Evolutionary conservation across 1,284 basidiomycete species (phyloP), one percentile per base, ranked within the genome.

Genomic region (Ganoderma lucidum): DNA sequence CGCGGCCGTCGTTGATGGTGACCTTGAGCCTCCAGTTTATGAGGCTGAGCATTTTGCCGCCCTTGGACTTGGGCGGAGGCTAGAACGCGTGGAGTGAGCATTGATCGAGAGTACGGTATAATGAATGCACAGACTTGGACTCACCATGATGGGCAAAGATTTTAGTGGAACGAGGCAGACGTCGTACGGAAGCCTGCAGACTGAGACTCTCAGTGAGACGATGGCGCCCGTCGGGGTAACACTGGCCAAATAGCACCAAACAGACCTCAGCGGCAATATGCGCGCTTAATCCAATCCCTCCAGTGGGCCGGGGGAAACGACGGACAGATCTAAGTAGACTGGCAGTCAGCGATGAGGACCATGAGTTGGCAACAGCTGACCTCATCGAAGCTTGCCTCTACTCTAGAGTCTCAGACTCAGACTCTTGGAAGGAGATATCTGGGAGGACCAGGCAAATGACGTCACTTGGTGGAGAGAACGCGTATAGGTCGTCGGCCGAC

Each of bases 21-120:
- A 99, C 93, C 84, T 96, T 97, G 76, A 99, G 89, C 80, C 97
- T 89, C 93, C 97, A 99, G 85, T 99, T 97, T 86, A 99, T 92
- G 83, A 99, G 93, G 80, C 92, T 86, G 83, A 98, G 92, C 96
- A 99, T 98, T 87, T 97, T 97, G 82, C 96, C 96, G 81, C 96
- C 95, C 85, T 97, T 97, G 65, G 95, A 94, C 89, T 97, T 97
- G 76, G 96, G 95, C 73, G 94, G 94, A 86, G 93, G 92, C 93
- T 95, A 55, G 9, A 51, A 51, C 15, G 30, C 30, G 44, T 12
- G 6, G 3, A 10, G 19, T 62, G 23, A 68, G 61, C 23, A 19
- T 41, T 42, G n/a, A n/a, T 6, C 0, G 53, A 23, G 41, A 4
- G 28, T 14, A 56, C 28, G 8, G 19, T n/a, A n/a, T n/a, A n/a